Conservation (phyloP, 257 asterid species). For the Nicotiana attenuata region DNA sequence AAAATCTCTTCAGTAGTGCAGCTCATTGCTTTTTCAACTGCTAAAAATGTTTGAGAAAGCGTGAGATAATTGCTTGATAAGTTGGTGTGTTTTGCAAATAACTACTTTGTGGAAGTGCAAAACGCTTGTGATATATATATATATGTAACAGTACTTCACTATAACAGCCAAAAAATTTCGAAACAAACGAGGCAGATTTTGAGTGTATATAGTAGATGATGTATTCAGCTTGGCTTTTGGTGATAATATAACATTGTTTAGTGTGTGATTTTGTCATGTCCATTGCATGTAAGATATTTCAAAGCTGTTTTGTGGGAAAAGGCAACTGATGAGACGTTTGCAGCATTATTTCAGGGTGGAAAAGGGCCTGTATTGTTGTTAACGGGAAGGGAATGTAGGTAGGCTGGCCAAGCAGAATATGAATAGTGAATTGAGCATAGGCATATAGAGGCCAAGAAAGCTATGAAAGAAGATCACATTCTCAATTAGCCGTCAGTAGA, state of each 20-base stretch:
- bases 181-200: too few species aligned
- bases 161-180: too few species aligned
- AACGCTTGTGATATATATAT: neutral
- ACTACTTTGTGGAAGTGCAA: neutral
- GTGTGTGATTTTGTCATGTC: neutral
- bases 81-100: neutral
- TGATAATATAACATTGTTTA: neutral
- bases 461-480: neutral
- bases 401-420: constrained; percentile 1
- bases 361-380: neutral
- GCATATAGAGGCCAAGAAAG: neutral
- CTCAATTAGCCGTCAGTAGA: neutral
- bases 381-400: neutral
- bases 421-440: neutral
- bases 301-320: neutral
- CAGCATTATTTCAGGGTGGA: neutral
- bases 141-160: too few species aligned
- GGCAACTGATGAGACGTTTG: constrained; percentile 6
- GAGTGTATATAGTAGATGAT: too few species aligned
- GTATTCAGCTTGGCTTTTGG: too few species aligned
- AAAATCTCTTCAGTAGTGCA: neutral
- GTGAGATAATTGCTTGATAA: neutral
- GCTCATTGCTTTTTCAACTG: neutral
- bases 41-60: neutral
- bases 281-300: neutral